Evolutionary conservation across 306 rosid species (phyloP).

Genomic region (Oxytropis ochrocephala): DNA sequence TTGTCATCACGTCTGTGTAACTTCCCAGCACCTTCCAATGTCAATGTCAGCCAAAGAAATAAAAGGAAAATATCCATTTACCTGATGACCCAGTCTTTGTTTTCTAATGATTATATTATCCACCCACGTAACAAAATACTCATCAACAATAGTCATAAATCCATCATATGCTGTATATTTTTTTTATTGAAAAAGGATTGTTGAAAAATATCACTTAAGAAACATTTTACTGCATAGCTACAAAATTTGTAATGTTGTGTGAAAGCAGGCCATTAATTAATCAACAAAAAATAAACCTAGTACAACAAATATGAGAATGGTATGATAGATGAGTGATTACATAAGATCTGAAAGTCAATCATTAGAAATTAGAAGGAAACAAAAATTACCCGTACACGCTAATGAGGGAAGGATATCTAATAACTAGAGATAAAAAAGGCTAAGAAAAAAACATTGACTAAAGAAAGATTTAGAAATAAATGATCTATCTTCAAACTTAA

Average conservation of each 20-base stretch:
- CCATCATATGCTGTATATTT: not conserved
- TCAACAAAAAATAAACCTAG: not conserved
- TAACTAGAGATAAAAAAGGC: not conserved
- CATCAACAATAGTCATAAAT: not conserved
- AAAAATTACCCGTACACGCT: not conserved
- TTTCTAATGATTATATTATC: not conserved
- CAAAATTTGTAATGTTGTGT: not conserved
- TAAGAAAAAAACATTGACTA: not conserved
- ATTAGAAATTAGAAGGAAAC: not conserved
- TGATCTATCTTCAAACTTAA: not conserved
- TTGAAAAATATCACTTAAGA: not conserved
- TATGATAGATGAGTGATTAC: not conserved
- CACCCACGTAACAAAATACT: not conserved
- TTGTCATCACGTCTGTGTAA: slow-evolving; percentile 20
- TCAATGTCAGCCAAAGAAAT: not conserved
- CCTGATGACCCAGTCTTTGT: slow-evolving; percentile 2
- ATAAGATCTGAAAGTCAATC: not conserved
- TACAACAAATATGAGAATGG: not conserved
- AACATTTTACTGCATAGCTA: not conserved
- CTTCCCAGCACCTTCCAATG: slow-evolving; percentile 36
- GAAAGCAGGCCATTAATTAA: not conserved
- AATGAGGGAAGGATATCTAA: not conserved
- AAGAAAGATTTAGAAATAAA: not conserved
- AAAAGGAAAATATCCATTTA: not conserved
- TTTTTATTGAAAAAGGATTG: not conserved